Conservation (phyloP, 1,284 basidiomycete species). For the Meira nashicola region DNA sequence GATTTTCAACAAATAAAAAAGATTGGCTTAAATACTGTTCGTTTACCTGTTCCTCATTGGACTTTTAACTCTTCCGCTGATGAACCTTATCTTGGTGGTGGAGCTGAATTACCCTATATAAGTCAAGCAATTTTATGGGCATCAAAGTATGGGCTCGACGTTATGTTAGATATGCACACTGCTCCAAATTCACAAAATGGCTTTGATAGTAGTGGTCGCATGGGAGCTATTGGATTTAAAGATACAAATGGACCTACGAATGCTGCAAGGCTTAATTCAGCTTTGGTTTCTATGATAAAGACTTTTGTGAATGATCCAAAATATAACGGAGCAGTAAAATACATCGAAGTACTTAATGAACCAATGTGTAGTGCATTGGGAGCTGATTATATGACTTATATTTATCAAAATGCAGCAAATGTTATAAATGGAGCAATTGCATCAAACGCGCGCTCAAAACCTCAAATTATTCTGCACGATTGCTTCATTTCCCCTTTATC, state of each 20-base stretch:
- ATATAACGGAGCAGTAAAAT: slow-evolving; percentile 22
- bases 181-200: slow-evolving; percentile 36
- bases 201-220: slow-evolving; percentile 14
- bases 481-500: slow-evolving; percentile 40
- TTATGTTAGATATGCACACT: slow-evolving; percentile 53
- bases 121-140: slow-evolving; percentile 16
- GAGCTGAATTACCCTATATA: slow-evolving; percentile 9
- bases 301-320: slow-evolving; percentile 15
- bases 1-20: slow-evolving; percentile 53
- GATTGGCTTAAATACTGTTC: slow-evolving; percentile 53
- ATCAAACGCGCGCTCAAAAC: slow-evolving; percentile 24
- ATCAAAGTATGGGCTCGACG: slow-evolving; percentile 40
- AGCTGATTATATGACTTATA: slow-evolving; percentile 34
- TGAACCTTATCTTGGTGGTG: slow-evolving; percentile 12
- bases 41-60: slow-evolving; percentile 12
- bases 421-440: slow-evolving; percentile 29
- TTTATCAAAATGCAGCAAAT: slow-evolving; percentile 42
- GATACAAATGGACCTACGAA: not conserved
- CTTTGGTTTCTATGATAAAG: slow-evolving; percentile 10
- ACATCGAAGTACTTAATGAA: slow-evolving; percentile 15
- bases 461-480: slow-evolving; percentile 53
- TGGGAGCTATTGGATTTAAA: slow-evolving; percentile 5
- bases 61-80: slow-evolving; percentile 3
- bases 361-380: slow-evolving; percentile 21
- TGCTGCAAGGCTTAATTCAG: not conserved